Base-by-base conservation (phyloP, 2,329 filamentous ascomycete species). In the Ascochyta clinopodiicola region DNA sequence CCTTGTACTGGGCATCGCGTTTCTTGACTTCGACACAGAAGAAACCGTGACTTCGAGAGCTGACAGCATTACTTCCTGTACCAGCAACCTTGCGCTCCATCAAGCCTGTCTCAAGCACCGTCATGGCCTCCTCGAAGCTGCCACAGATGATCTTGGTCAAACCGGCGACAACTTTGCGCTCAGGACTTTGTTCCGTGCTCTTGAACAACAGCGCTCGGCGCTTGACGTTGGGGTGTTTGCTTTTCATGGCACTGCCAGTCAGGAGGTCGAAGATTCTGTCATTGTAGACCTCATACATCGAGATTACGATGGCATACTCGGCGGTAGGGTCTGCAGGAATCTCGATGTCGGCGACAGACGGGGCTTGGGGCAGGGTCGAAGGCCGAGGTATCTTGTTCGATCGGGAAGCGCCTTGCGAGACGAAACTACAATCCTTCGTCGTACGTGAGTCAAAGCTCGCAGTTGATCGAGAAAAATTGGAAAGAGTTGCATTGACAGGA, bases 271-370 rank as follows among this genome's bases (percentile, higher is more conserved):
- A 98, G 63, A 99, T 98, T 32, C 93, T 88, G 77, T 99, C 94
- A 71, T 99, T 99, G 80, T 99, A 97, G 1, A 99, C 94, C 75
- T 99, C 95, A 76, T 98, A 98, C 93, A 99, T 99, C 49, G 92
- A 96, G 21, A 99, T 83, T 10, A 99, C 80, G 49, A 99, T 87
- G 4, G 90, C 89, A 66, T 97, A 97, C 64, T 96, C 91, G 50
- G 88, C 86, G 19, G 84, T 84, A 1, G 82, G 80, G 59, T 93
- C 89, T 43, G 86, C 80, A 0, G 86, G 82, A 0, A 96, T 81
- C 4, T 83, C 79, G 38, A 96, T 80, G 46, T 87, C 82, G 74
- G 87, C 86, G 47, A 96, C 86, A 60, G 92, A 87, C 8, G 94
- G 94, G 6, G 82, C 79, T 54, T 89, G 86, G 1, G 93, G 91